phyloP scores from a whole-genome alignment of 2,329 filamentous ascomycete genomes.

The Fusarium gaditjirri region DNA sequence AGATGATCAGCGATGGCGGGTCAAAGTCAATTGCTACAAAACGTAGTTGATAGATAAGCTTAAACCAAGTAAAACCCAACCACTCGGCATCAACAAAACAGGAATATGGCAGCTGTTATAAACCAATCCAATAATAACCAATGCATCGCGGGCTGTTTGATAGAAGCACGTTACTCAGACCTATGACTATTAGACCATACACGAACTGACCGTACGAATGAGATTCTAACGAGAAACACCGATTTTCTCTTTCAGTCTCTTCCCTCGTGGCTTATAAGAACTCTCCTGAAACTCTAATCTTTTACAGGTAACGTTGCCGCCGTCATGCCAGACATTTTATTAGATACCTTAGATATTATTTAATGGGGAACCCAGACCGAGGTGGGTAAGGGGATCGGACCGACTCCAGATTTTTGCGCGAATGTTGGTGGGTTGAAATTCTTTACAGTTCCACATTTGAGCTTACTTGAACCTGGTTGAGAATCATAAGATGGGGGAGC shows the following conservation, averaged over 20 bases:
- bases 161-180: background rate
- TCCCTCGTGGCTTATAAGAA: background rate
- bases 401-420: conserved; percentile 27
- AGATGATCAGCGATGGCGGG: background rate
- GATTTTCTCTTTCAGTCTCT: background rate
- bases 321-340: background rate
- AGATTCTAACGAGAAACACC: background rate
- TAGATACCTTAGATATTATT: background rate
- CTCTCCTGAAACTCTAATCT: background rate
- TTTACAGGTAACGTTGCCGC: background rate
- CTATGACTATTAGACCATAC: background rate
- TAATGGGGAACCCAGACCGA: conserved; percentile 8
- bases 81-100: background rate
- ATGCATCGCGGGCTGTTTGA: background rate
- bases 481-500: conserved; percentile 3
- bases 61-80: conserved; percentile 8
- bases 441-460: conserved; percentile 28
- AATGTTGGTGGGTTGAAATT: conserved; percentile 26
- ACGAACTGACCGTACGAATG: background rate
- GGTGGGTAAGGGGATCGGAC: conserved; percentile 25
- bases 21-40: background rate
- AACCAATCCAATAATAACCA: background rate
- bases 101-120: background rate
- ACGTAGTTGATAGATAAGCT: conserved; percentile 16
- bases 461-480: conserved; percentile 16